Evolutionary conservation across 345 rosid genomes (phyloP).

Genomic region (Zanthoxylum bungeanum): DNA sequence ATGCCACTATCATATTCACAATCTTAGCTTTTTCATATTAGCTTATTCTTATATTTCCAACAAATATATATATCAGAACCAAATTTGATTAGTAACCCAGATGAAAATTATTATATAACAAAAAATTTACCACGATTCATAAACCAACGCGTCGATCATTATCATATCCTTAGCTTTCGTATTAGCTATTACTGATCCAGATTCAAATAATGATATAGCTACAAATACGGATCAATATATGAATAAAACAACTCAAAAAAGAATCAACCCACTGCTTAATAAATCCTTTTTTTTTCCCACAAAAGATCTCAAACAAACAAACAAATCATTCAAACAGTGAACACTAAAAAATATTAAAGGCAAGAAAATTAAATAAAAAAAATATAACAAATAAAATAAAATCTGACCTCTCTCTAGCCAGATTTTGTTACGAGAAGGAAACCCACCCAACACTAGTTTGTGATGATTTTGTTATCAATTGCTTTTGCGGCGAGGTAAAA

Average conservation of each 20-base stretch:
- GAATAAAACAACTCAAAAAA: neutral
- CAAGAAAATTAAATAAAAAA: neutral
- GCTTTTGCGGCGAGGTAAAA: neutral
- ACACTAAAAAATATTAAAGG: neutral
- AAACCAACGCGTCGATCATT: too few species aligned
- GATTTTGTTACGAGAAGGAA: conserved; percentile 12
- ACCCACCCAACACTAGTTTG: neutral
- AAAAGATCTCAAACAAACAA: neutral
- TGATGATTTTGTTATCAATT: neutral
- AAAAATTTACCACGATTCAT: too few species aligned
- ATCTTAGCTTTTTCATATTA: neutral
- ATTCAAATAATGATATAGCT: neutral
- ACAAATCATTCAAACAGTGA: neutral
- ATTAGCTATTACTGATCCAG: neutral
- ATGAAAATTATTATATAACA: neutral
- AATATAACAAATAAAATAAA: neutral
- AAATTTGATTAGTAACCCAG: neutral
- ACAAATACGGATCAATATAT: neutral
- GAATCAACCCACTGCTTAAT: neutral
- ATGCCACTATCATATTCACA: neutral
- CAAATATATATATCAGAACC: neutral
- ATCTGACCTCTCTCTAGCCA: conserved; percentile 13
- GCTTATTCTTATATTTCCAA: neutral
- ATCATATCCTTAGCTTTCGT: too few species aligned
- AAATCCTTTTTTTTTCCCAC: neutral